Base-by-base conservation (phyloP, 2,329 filamentous ascomycete genomes). In the Pezicula neosporulosa region DNA sequence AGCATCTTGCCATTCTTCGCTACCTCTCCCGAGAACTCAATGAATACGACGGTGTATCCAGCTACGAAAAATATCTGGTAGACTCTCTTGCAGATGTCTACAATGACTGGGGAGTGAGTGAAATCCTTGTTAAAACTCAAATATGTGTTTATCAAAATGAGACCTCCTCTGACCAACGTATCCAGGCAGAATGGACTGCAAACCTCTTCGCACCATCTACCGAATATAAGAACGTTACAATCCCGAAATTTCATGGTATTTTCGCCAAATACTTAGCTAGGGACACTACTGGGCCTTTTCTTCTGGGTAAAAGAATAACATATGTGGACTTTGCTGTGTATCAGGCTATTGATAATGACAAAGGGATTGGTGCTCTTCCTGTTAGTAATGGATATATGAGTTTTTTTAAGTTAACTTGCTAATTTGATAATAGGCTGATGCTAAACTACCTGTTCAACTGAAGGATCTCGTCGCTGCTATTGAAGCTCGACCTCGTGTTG, bases 251-350 rank as follows among this genome's bases (percentile, higher is more conserved):
- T 53, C 66, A 71, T 30, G 53, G 61, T 0, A 37, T 67, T 1
- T 24, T 70, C 1, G 62, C 49, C 0, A 51, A 65, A 28, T 68
- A 67, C 35, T 71, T 71, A 28, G 47, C 59, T 0, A 21, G 21
- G 21, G 58, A 68, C 13, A 48, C 45, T 0, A 49, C 50, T 0
- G 70, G 70, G 0, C 70, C 70, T 1, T 72, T 66, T 45, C 64
- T 72, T 3, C 55, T 73, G 0, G 70, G 70, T 1, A 57, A 70
- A 5, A 62, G 55, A 24, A 50, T 71, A 46, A 69, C 65, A 4
- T 72, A 73, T 36, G 64, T 60, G 13, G 70, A 73, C 38, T 72
- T 73, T 52, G 68, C 66, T 0, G 56, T 72, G 2, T 72, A 67
- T 50, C 67, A 70, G 46, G 68, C 68, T 2, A 64, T 72, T 27